phyloP scores from a whole-genome alignment of 768 basidiomycete species.

The Infundibulicybe gibba region DNA sequence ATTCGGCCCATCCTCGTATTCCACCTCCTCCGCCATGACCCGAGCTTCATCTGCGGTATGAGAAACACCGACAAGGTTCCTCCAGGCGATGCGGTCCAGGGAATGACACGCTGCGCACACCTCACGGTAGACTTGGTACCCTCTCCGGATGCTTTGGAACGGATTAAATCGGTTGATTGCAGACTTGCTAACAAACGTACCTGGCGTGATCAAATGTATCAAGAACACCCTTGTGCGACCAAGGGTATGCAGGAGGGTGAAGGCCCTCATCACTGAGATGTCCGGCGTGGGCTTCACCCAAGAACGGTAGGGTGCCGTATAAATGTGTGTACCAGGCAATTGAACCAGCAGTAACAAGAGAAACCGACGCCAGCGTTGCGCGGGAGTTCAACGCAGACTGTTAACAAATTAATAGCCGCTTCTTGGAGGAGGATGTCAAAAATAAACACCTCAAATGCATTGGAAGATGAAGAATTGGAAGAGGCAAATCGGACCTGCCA shows the following conservation, averaged over 20 bases:
- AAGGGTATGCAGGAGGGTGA: conserved; percentile 83
- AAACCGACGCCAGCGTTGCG: conserved; percentile 70
- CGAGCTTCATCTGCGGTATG: conserved; percentile 91
- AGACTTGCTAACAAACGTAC: conserved; percentile 42
- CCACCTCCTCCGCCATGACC: conserved; percentile 92
- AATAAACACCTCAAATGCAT: conserved; percentile 60
- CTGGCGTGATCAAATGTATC: conserved; percentile 96
- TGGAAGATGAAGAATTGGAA: conserved; percentile 51
- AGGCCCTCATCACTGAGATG: conserved; percentile 92
- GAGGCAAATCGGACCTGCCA: conserved; percentile 71
- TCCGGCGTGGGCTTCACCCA: conserved; percentile 91
- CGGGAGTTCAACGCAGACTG: conserved; percentile 71
- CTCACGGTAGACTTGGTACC: conserved; percentile 97
- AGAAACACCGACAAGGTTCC: conserved; percentile 97
- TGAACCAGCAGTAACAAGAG: conserved; percentile 79
- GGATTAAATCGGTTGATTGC: conserved; percentile 7
- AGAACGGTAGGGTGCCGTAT: conserved; percentile 86
- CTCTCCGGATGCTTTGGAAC: conserved; percentile 79
- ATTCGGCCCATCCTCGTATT: conserved; percentile 95
- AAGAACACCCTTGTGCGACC: conserved; percentile 84
- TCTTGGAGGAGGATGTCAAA: not conserved
- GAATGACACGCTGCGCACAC: conserved; percentile 99
- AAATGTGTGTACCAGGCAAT: conserved; percentile 96
- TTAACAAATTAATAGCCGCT: not conserved
- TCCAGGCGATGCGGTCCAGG: conserved; percentile 98